A percentile compares a stretch with the other conserved stretches of the same genome.
phyloP scores from a whole-genome alignment of 139 green algal genomes.

The Chlorella sorokiniana region DNA sequence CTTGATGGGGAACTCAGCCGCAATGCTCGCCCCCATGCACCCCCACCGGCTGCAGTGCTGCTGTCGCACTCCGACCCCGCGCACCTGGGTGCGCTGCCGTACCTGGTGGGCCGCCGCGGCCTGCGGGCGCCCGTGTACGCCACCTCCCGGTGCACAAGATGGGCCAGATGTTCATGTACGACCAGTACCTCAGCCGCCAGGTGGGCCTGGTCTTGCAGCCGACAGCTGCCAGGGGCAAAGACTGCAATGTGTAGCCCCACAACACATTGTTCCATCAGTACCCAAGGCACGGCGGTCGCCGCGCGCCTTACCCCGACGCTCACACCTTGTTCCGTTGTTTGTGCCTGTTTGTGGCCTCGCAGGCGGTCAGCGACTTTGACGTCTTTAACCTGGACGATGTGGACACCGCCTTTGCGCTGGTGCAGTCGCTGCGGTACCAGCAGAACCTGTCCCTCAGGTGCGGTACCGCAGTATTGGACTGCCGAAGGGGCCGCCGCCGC shows the following conservation, averaged over 20 bases:
- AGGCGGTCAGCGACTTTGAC: constrained; percentile 67
- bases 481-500: too few species aligned
- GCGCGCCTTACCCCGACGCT: background rate
- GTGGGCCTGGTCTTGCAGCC: constrained; percentile 40
- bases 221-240: too few species aligned
- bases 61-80: constrained; percentile 78
- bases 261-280: too few species aligned
- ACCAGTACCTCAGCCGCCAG: constrained; percentile 63
- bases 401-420: constrained; percentile 75
- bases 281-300: too few species aligned
- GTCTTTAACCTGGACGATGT: constrained; percentile 81
- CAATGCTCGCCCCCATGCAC: too few species aligned
- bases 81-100: constrained; percentile 89
- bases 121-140: constrained; percentile 68
- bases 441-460: constrained; percentile 62
- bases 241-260: background rate
- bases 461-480: too few species aligned
- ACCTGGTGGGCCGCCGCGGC: constrained; percentile 57
- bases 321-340: background rate
- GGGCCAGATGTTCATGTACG: constrained; percentile 88
- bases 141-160: constrained; percentile 83
- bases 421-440: constrained; percentile 66
- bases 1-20: too few species aligned
- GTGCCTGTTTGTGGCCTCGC: background rate
- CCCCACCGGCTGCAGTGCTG: constrained; percentile 79